Evolutionary conservation across 192 early-diverging fungal species (phyloP), one percentile per base, ranked within the genome.

Genomic region (Dissophora globulifera): DNA sequence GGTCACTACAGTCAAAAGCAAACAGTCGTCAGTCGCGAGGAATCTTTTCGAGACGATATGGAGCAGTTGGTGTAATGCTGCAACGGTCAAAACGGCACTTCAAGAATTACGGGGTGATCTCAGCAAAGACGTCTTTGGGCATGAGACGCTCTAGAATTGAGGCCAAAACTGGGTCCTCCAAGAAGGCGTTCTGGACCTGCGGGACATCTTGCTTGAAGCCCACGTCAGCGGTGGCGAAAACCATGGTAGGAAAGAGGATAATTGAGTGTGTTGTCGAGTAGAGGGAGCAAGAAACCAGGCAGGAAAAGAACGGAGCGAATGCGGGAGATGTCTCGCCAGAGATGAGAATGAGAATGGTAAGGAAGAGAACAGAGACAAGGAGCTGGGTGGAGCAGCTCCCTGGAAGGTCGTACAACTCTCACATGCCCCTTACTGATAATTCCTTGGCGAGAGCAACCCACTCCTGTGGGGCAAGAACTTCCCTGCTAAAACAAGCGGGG

Each of bases 121-220:
- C 69, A 7, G 38, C 47, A 20, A 84, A 29, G n/a, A 86, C 79
- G 5, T 67, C n/a, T 13, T 31, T 12, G 25, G 88, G 88, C n/a
- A 89, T 48, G 27, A 70, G 58, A 48, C 83, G 72, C 48, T 75
- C 69, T 26, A 89, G 72, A 32, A 89, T 72, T 2, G 81, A 78
- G 32, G 71, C 61, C 40, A 89, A 59, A 23, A 80, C 81, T 38
- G 65, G 48, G 46, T 89, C 85, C 11, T 84, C 78, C 11, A 67
- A 58, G 25, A 57, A 76, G 43, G 58, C 38, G 43, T 76, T 76
- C 31, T 76, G 62, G 30, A 56, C 29, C 30, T 62, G 41, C 40
- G 72, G 72, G 23, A 76, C 72, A 26, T 76, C 72, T 58, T 76
- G 72, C 40, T 76, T 76, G 27, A 76, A 76, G 2, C 72, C 72